Evolutionary conservation across 2,329 filamentous ascomycete species (phyloP).

Genomic region (Didymellaceae sp.): DNA sequence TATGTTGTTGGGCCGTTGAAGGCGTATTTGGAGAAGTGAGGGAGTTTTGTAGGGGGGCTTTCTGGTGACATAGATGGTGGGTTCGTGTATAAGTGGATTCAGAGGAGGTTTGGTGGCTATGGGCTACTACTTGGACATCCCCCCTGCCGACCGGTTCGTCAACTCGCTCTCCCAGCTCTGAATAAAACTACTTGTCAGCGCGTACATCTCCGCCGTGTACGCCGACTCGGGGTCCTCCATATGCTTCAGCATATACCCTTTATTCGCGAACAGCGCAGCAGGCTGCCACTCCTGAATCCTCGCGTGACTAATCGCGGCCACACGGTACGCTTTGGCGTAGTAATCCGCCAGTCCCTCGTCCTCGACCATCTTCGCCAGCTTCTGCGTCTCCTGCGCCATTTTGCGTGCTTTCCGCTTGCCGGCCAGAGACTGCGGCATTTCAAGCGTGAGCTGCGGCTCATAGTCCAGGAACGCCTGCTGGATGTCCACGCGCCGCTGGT

Average conservation of each 20-base stretch:
- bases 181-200: slow-evolving; percentile 39
- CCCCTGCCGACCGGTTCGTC: slow-evolving; percentile 18
- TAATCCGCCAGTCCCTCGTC: slow-evolving; percentile 45
- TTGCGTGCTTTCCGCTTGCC: slow-evolving; percentile 33
- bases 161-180: slow-evolving; percentile 39
- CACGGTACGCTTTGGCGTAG: slow-evolving; percentile 42
- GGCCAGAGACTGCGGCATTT: slow-evolving; percentile 26
- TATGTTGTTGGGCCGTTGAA: too few relatives aligned
- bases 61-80: too few relatives aligned
- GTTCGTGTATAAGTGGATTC: too few relatives aligned
- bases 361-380: slow-evolving; percentile 41
- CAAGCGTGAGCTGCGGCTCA: slow-evolving; percentile 34
- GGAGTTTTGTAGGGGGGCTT: too few relatives aligned
- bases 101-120: too few relatives aligned
- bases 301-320: slow-evolving; percentile 41
- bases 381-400: slow-evolving; percentile 36
- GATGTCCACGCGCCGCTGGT: slow-evolving; percentile 37
- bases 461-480: slow-evolving; percentile 35
- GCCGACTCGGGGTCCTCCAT: slow-evolving; percentile 39
- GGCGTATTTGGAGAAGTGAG: neutral
- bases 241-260: slow-evolving; percentile 36
- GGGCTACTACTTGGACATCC: neutral
- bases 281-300: slow-evolving; percentile 38
- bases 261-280: slow-evolving; percentile 41
- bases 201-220: slow-evolving; percentile 38